Conservation (phyloP, 352 stramenopile species). For the Pythium utonaiense region DNA sequence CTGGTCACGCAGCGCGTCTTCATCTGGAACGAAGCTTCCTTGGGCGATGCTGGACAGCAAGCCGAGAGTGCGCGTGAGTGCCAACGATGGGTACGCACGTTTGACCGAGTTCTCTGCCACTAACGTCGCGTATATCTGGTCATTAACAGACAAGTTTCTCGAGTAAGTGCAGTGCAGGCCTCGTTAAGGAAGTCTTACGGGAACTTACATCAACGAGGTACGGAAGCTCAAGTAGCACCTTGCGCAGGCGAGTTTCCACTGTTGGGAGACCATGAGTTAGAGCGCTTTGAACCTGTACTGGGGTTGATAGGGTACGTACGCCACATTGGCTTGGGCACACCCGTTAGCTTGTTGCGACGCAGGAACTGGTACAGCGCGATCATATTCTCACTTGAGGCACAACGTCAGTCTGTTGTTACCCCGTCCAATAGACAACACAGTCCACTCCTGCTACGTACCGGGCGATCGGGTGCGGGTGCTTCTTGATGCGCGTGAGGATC, state of each 20-base stretch:
- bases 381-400: constrained; percentile 57
- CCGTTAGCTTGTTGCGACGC: constrained; percentile 60
- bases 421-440: background rate
- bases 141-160: background rate
- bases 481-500: constrained; percentile 69
- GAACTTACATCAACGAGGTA: constrained; percentile 63
- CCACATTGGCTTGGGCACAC: constrained; percentile 65
- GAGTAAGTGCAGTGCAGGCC: too few relatives aligned
- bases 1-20: constrained; percentile 56
- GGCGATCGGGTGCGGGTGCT: constrained; percentile 63
- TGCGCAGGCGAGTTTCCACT: constrained; percentile 64
- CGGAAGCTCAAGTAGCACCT: constrained; percentile 69
- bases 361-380: constrained; percentile 80
- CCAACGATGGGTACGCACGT: constrained; percentile 50
- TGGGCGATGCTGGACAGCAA: constrained; percentile 72
- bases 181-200: too few relatives aligned
- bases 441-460: constrained; percentile 22
- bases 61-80: constrained; percentile 52
- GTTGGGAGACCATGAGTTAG: too few relatives aligned
- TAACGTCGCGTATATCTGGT: constrained; percentile 54
- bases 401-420: background rate
- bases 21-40: constrained; percentile 63
- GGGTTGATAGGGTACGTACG: too few relatives aligned
- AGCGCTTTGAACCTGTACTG: too few relatives aligned
- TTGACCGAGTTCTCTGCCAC: constrained; percentile 65